A percentile compares a stretch with the other conserved stretches of the same genome.
phyloP scores from a whole-genome alignment of 371 early-diverging fungal species.

The Rhizopus microsporus region DNA sequence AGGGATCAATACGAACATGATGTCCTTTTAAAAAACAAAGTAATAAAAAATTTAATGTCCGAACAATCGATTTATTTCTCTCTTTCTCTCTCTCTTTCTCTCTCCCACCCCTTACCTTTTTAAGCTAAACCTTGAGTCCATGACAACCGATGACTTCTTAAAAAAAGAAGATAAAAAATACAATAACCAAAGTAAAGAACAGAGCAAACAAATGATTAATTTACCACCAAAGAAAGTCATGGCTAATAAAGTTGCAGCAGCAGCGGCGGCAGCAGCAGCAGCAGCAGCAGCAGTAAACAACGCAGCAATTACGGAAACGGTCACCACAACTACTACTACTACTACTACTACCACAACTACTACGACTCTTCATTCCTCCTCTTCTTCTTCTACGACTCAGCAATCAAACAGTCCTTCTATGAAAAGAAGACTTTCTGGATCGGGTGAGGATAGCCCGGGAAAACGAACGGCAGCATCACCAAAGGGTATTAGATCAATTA shows the following conservation, averaged over 20 bases:
- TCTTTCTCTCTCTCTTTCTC: not conserved
- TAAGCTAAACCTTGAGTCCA: not conserved
- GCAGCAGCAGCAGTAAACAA: constrained; percentile 6
- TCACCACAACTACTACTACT: constrained; percentile 3
- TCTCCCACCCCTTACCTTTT: constrained; percentile 1
- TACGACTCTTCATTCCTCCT: not conserved
- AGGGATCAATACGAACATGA: not conserved
- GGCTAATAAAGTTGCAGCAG: constrained; percentile 27
- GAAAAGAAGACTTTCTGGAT: constrained; percentile 19
- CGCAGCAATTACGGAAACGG: not conserved
- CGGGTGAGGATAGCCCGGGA: constrained; percentile 18
- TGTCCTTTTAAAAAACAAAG: constrained; percentile 2
- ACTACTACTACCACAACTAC: constrained; percentile 2
- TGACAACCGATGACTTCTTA: constrained; percentile 28
- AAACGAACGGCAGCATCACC: constrained; percentile 15
- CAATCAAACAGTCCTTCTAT: not conserved
- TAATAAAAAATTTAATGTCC: constrained; percentile 2
- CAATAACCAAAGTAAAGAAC: constrained; percentile 20
- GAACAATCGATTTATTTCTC: not conserved
- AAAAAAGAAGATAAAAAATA: constrained; percentile 25
- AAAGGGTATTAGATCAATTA: constrained; percentile 29
- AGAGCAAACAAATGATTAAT: constrained; percentile 19
- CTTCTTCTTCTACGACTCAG: not conserved
- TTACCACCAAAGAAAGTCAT: constrained; percentile 31
- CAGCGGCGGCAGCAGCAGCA: constrained; percentile 21